These are phyloP conservation scores for Pestalotiopsis fici DNA, from an alignment of 2,329 filamentous ascomycete species.

Conservation along the genomic window DNA sequence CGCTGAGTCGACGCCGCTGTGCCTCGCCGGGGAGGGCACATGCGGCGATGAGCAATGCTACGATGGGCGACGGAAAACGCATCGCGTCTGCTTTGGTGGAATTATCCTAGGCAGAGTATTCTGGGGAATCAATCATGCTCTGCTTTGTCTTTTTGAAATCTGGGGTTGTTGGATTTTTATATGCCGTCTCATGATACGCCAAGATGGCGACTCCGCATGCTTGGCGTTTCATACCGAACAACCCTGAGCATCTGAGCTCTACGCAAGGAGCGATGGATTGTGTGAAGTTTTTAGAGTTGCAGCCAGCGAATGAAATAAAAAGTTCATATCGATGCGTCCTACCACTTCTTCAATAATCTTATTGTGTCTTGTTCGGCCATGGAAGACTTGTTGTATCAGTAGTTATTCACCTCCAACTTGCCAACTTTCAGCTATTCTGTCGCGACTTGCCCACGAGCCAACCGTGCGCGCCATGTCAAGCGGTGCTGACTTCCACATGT, in stretches of 20 bases:
- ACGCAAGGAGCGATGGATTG: background rate
- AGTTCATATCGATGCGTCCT: background rate
- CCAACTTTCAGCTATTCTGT: too few species aligned
- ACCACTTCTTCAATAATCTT: too few species aligned
- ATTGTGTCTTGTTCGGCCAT: too few species aligned
- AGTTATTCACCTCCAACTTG: too few species aligned
- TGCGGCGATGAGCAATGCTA: background rate
- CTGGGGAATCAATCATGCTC: conserved; percentile 1
- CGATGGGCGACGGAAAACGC: conserved; percentile 8
- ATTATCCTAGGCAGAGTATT: background rate
- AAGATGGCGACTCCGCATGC: conserved; percentile 12
- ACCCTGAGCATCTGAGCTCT: background rate
- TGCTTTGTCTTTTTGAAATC: background rate
- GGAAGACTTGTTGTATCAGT: too few species aligned
- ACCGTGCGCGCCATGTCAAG: too few species aligned
- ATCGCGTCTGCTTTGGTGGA: conserved; percentile 5
- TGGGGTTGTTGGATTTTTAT: conserved; percentile 11
- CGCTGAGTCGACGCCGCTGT: conserved; percentile 6
- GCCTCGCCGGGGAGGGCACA: conserved; percentile 3
- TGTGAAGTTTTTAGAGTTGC: background rate
- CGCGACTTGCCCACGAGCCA: too few species aligned
- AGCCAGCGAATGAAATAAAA: background rate
- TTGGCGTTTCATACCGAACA: conserved; percentile 26
- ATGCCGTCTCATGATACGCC: conserved; percentile 12
- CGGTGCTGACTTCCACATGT: too few species aligned